Evolutionary conservation across 2,329 filamentous ascomycete species (phyloP).

Genomic region (Neocucurbitaria cava): DNA sequence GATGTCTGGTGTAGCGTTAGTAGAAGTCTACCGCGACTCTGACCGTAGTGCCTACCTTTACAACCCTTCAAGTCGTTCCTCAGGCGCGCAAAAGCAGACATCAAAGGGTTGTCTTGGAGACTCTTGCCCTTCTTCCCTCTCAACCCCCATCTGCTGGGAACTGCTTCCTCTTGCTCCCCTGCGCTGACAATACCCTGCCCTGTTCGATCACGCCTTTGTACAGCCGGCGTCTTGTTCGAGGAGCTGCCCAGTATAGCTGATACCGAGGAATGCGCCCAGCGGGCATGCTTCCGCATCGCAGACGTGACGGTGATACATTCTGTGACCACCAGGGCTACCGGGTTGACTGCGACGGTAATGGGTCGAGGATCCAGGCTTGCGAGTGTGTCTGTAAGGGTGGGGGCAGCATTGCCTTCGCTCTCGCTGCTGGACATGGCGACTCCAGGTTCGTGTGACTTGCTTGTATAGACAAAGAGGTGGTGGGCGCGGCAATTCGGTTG

Average conservation of each 20-base stretch:
- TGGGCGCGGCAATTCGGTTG: slow-evolving; percentile 25
- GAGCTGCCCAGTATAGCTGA: slow-evolving; percentile 89
- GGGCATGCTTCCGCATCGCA: slow-evolving; percentile 95
- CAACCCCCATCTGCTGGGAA: slow-evolving; percentile 89
- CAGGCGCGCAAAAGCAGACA: slow-evolving; percentile 90
- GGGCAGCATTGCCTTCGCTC: slow-evolving; percentile 28
- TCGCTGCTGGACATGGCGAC: slow-evolving; percentile 40
- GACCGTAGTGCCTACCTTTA: slow-evolving; percentile 64
- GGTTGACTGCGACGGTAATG: slow-evolving; percentile 83
- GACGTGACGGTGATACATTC: slow-evolving; percentile 99
- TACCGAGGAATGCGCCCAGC: slow-evolving; percentile 95
- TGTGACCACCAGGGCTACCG: slow-evolving; percentile 91
- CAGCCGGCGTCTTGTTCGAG: slow-evolving; percentile 54
- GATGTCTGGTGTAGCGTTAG: slow-evolving; percentile 68
- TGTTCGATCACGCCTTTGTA: slow-evolving; percentile 44
- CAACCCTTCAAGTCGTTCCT: slow-evolving; percentile 86
- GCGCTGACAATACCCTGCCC: slow-evolving; percentile 44
- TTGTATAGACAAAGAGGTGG: slow-evolving; percentile 21
- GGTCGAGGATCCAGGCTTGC: slow-evolving; percentile 33
- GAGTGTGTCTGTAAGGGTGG: slow-evolving; percentile 32
- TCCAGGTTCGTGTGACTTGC: slow-evolving; percentile 1
- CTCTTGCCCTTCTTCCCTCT: slow-evolving; percentile 95
- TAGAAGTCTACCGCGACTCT: slow-evolving; percentile 7
- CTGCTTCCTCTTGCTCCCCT: slow-evolving; percentile 59
- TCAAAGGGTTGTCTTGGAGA: slow-evolving; percentile 96